Base-by-base conservation (phyloP, 1,284 basidiomycete species). In the Tilletia walkeri region DNA sequence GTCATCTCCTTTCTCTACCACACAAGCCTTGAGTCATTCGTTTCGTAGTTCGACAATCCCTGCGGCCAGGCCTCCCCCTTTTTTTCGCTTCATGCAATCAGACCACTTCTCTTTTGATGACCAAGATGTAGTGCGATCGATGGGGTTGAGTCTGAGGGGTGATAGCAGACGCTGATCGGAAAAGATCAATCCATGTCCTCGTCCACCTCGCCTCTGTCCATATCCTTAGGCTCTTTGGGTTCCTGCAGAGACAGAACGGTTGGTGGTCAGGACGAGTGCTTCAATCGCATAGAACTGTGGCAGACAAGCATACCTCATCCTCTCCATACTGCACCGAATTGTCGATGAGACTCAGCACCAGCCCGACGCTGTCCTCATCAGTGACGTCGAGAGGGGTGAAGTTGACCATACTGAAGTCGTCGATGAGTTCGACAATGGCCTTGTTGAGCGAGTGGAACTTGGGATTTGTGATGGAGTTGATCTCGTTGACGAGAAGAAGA, bases 351-450 rank as follows among this genome's bases (percentile, higher is more conserved):
- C 93, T 94, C 66, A 99, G 87, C 14, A 98, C 90, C 1, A 89
- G 90, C 80, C 93, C 92, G 66, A 99, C 87, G 9, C 92, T 94
- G 78, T 97, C 94, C 67, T 95, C 89, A 73, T 90, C 89, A 2
- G 93, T 91, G 66, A 97, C 89, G 84, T 99, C 94, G 59, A 99
- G 88, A 1, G 96, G 95, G 50, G 99, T 86, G 87, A 99, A 99
- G 1, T 93, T 94, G 4, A 99, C 96, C 70, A 99, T 89, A 66
- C 95, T 95, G 84, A 98, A 95, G 82, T 99, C 96, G 84, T 98
- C 94, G 83, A 99, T 98, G 78, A 99, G 86, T 78, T 95, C 92
- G 2, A 96, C 96, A 69, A 99, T 91, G 0, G 95, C 95, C 83
- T 91, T 89, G 84, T 98, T 99, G 56, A 99, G 87, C 7, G 91